Evolutionary conservation across 768 basidiomycete genomes (phyloP).

Genomic region (Boletus rubroflammeus): DNA sequence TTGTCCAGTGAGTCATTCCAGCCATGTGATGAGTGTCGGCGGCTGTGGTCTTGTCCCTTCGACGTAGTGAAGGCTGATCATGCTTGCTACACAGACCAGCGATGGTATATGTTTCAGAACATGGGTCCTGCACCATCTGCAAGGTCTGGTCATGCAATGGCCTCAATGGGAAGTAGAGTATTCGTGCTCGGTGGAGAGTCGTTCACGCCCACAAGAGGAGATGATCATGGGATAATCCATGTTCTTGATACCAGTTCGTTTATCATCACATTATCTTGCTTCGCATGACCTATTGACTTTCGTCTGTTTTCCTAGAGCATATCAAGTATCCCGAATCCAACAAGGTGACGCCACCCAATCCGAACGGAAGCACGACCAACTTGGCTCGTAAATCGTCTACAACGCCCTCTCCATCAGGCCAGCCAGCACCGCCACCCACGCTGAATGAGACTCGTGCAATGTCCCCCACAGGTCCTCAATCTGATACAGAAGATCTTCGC

Average conservation of each 20-base stretch:
- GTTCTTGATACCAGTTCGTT: constrained; percentile 91
- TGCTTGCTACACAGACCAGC: constrained; percentile 58
- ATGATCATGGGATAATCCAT: constrained; percentile 82
- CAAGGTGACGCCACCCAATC: constrained; percentile 36
- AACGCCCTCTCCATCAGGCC: constrained; percentile 29
- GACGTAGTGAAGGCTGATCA: constrained; percentile 12
- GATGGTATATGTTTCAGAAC: constrained; percentile 99
- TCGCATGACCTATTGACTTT: constrained; percentile 3
- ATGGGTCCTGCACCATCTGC: constrained; percentile 96
- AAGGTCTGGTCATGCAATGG: constrained; percentile 98
- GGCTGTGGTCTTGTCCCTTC: background rate
- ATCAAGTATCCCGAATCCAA: constrained; percentile 87
- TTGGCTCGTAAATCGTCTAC: constrained; percentile 49
- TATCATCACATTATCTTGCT: background rate
- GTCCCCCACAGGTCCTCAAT: constrained; percentile 54
- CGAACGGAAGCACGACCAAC: constrained; percentile 27
- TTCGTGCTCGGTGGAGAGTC: constrained; percentile 96
- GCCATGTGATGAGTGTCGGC: background rate
- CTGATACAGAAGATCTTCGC: constrained; percentile 55
- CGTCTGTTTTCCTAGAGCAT: constrained; percentile 50
- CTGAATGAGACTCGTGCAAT: constrained; percentile 48
- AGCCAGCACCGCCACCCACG: constrained; percentile 29
- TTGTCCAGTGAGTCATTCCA: constrained; percentile 73
- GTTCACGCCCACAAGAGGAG: constrained; percentile 63
- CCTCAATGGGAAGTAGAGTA: constrained; percentile 81